Evolutionary conservation across 495 filamentous ascomycete species (phyloP), one percentile per base, ranked within the genome.

Genomic region (Rusavskia elegans): DNA sequence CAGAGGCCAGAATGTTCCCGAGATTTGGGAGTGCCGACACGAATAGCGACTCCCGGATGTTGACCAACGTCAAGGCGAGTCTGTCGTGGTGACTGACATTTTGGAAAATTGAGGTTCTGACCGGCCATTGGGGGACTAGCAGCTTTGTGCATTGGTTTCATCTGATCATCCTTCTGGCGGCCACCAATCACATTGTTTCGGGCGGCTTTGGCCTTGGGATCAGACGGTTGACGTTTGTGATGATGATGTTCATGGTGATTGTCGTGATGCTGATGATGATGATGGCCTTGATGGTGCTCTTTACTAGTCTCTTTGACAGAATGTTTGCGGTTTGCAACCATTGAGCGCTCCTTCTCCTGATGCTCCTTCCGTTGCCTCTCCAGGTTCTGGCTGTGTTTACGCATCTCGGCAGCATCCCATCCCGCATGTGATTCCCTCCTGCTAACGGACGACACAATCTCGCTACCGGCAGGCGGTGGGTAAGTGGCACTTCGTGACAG

Each of bases 91-190:
- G 87, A 92, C 0, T 72, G 68, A 61, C 85, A 92, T 56, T 76
- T 75, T 4, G 85, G 83, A 58, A 95, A 87, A 20, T 71, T 68
- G 49, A 95, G 71, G 51, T 90, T 83, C 23, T 66, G 56, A 40
- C 89, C 89, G 7, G 93, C 77, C 87, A 95, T 90, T 2, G 89
- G 89, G 17, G 89, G 89, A 54, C 71, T 78, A 6, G 72, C 72
- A 11, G 68, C 70, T 41, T 68, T 68, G 13, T 66, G 80, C 74
- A 73, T 77, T 53, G 61, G 64, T 48, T 64, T 64, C 39, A 72
- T 59, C 62, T 74, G 59, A 53, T 61, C 59, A 62, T 73, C 68
- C 61, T 63, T 71, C 54, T 67, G 68, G 59, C 60, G 66, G 45
- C 63, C 68, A 55, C 68, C 64, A 14, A 64, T 62, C 16, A 68